These are phyloP conservation scores for Coemansia sp. DNA, from an alignment of 371 early-diverging fungal species.

Conservation along the genomic window DNA sequence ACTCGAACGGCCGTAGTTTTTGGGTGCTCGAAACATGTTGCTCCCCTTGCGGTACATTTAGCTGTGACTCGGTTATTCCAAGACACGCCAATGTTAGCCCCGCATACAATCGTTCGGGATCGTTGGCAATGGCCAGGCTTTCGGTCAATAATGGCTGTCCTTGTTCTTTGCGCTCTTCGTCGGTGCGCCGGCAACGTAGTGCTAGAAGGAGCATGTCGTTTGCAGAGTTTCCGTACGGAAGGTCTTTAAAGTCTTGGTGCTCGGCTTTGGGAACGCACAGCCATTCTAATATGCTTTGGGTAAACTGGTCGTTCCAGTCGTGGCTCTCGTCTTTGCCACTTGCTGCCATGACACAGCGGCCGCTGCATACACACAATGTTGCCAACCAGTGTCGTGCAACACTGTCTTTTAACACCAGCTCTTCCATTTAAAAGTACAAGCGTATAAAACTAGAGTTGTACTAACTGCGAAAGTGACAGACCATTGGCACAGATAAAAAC, in stretches of 20 bases:
- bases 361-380: conserved; percentile 36
- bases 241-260: conserved; percentile 8
- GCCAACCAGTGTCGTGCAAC: conserved; percentile 33
- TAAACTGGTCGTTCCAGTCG: conserved; percentile 23
- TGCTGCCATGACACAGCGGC: conserved; percentile 40
- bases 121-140: conserved; percentile 18
- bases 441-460: no score
- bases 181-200: conserved; percentile 33
- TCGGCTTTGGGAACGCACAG: conserved; percentile 17
- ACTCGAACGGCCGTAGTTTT: conserved; percentile 35
- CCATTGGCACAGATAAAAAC: no score
- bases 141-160: neutral
- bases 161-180: conserved; percentile 21
- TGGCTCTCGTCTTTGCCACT: conserved; percentile 15
- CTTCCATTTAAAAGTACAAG: conserved; percentile 11
- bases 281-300: conserved; percentile 42
- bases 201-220: conserved; percentile 42
- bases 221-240: conserved; percentile 37
- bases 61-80: conserved; percentile 21
- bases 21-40: neutral
- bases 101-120: conserved; percentile 30
- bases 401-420: conserved; percentile 10
- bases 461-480: no score
- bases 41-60: neutral
- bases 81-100: conserved; percentile 37